phyloP scores from a whole-genome alignment of 2,329 filamentous ascomycete species.

The Trichophyton schoenleinii region DNA sequence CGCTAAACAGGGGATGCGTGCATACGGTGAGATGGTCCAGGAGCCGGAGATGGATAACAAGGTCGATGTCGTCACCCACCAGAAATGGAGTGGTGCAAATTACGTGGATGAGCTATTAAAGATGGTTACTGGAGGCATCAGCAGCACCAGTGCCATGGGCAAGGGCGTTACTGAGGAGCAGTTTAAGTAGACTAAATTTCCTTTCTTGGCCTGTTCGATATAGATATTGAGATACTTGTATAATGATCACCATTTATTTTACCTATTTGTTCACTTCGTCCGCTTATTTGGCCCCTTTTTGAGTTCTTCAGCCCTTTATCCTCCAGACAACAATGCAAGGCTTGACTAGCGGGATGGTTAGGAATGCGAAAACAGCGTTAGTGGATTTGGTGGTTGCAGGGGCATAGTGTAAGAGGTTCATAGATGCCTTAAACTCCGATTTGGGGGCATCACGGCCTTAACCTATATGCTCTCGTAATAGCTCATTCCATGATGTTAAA shows the following conservation, averaged over 20 bases:
- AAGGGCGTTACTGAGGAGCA: slow-evolving; percentile 97
- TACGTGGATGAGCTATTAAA: slow-evolving; percentile 92
- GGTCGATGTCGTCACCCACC: slow-evolving; percentile 93
- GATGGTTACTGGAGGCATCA: slow-evolving; percentile 92
- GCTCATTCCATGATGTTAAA: too few species aligned
- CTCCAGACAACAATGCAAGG: too few species aligned
- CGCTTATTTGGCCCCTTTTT: too few species aligned
- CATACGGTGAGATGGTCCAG: slow-evolving; percentile 93
- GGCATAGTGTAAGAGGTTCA: too few species aligned
- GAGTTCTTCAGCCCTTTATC: too few species aligned
- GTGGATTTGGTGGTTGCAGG: too few species aligned
- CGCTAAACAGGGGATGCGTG: slow-evolving; percentile 74
- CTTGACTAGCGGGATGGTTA: too few species aligned
- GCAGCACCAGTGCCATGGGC: slow-evolving; percentile 88
- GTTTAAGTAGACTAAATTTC: slow-evolving; percentile 49
- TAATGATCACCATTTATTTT: background rate
- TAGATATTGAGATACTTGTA: background rate
- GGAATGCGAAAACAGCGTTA: too few species aligned
- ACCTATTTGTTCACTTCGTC: background rate
- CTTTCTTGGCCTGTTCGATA: background rate
- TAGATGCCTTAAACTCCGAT: too few species aligned
- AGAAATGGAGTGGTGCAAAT: slow-evolving; percentile 95
- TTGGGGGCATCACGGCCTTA: too few species aligned
- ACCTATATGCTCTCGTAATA: too few species aligned
- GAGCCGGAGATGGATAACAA: slow-evolving; percentile 88